Evolutionary conservation across 2,329 filamentous ascomycete genomes (phyloP).

Genomic region (Coniella vitis): DNA sequence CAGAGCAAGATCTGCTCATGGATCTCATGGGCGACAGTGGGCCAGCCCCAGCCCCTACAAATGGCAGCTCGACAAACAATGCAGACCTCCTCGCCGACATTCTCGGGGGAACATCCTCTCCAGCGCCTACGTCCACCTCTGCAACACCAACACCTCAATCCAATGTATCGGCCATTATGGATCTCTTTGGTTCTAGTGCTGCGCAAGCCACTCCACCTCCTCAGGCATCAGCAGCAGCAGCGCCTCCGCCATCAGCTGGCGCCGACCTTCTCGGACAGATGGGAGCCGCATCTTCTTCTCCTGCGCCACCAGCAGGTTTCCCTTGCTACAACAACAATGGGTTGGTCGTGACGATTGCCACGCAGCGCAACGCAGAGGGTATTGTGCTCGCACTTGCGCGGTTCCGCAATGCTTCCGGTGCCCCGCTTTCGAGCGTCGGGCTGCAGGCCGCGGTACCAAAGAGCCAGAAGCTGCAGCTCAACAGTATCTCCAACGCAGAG

Average conservation of each 20-base stretch:
- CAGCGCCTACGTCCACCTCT: slow-evolving; percentile 32
- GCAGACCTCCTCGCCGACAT: slow-evolving; percentile 89
- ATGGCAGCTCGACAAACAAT: slow-evolving; percentile 56
- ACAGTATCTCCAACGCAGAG: slow-evolving; percentile 78
- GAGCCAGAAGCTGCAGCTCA: slow-evolving; percentile 86
- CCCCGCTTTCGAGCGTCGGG: slow-evolving; percentile 64
- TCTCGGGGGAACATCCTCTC: slow-evolving; percentile 63
- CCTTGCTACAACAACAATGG: slow-evolving; percentile 83
- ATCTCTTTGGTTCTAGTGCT: slow-evolving; percentile 61
- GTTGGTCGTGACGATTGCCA: slow-evolving; percentile 70
- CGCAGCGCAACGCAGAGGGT: slow-evolving; percentile 75
- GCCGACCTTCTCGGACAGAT: slow-evolving; percentile 39
- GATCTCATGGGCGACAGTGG: slow-evolving; percentile 80
- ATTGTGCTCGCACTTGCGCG: slow-evolving; percentile 75
- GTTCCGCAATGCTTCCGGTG: slow-evolving; percentile 70
- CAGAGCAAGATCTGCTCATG: slow-evolving; percentile 83
- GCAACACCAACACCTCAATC: slow-evolving; percentile 49
- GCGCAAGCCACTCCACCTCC: slow-evolving; percentile 27
- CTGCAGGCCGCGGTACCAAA: slow-evolving; percentile 95
- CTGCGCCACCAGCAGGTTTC: slow-evolving; percentile 48
- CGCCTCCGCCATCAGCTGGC: slow-evolving; percentile 38
- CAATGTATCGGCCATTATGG: slow-evolving; percentile 74
- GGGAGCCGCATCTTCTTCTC: slow-evolving; percentile 38
- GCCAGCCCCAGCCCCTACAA: slow-evolving; percentile 51
- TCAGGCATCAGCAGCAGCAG: slow-evolving; percentile 37